Base-by-base conservation (phyloP, 305 asterid genomes). In the Fraxinus sp. region DNA sequence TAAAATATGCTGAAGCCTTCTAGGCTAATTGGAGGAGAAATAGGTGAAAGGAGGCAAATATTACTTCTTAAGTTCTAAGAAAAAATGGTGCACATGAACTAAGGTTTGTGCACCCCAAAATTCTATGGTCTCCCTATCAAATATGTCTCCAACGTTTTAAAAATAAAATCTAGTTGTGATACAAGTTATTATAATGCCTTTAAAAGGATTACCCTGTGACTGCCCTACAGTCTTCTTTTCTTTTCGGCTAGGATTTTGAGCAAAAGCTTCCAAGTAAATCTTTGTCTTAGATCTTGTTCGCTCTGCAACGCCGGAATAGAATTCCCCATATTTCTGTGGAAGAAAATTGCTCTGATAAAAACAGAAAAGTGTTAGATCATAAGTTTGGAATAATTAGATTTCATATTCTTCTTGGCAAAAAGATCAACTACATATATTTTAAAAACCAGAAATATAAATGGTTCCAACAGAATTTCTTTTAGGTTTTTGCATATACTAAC, bases 261-360 rank as follows among this genome's bases (percentile, higher is more conserved):
- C 57, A 46, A 46, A 3, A 0, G 57, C 3, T 46, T 14, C 52
- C 35, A 18, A 0, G 77, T 22, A 72, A n/a, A 75, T 82, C 0
- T 76, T 57, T 7, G 72, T 55, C 82, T 55, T 57, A 0, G 85
- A 71, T 71, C 88, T 81, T 1, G 85, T 78, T 43, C 88, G 43
- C 81, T 26, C 35, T 8, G 81, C 41, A 39, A 86, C 71, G 32
- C 37, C 0, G 0, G 64, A 76, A 11, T 5, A 59, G 77, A 33
- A 84, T 11, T 36, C 55, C 68, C 78, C 77, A 37, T 77, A 1
- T 32, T 72, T 71, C 55, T 43, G 80, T 5, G 83, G 35, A 9
- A 13, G 72, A 49, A 70, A 6, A 36, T 82, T 82, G 39, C 84
- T 81, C 84, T 84, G 46, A 4, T 0, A 11, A 46, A 46, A 13